Evolutionary conservation across 2,329 filamentous ascomycete species (phyloP).

Genomic region (Grosmannia clavigera): DNA sequence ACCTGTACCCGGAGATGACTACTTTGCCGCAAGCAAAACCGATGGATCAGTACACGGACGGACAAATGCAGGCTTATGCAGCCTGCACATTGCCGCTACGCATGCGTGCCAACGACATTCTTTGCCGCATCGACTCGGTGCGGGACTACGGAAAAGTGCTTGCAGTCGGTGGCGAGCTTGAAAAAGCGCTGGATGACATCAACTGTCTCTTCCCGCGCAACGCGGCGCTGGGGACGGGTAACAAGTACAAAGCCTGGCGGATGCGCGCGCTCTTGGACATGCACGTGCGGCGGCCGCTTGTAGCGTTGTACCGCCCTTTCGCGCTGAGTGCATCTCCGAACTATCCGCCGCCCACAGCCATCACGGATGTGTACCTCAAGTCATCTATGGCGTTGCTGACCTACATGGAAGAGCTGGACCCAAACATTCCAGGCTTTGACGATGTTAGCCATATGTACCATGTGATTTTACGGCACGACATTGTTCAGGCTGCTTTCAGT

Average conservation of each 20-base stretch:
- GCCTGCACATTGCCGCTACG: conserved; percentile 36
- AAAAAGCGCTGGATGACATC: conserved; percentile 41
- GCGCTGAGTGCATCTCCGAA: conserved; percentile 35
- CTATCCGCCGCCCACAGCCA: conserved; percentile 30
- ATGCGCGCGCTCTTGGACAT: conserved; percentile 39
- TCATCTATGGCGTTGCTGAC: conserved; percentile 44
- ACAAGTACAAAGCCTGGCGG: conserved; percentile 39
- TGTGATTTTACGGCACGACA: conserved; percentile 39
- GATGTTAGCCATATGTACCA: conserved; percentile 40
- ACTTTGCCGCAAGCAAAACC: conserved; percentile 36
- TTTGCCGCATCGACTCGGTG: conserved; percentile 38
- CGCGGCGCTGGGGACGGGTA: conserved; percentile 26
- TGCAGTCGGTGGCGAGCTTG: conserved; percentile 39
- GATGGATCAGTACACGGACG: conserved; percentile 39
- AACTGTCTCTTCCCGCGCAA: conserved; percentile 38
- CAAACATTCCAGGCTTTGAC: conserved; percentile 30
- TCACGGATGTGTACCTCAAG: conserved; percentile 38
- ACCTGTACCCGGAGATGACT: conserved; percentile 34
- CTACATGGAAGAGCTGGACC: conserved; percentile 42
- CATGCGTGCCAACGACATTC: conserved; percentile 35
- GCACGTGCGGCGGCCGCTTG: conserved; percentile 38
- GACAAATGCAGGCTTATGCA: conserved; percentile 41
- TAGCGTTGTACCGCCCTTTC: conserved; percentile 42
- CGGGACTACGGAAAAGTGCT: conserved; percentile 41
- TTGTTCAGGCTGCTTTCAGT: conserved; percentile 41